A percentile compares a stretch with the other conserved stretches of the same genome.
These are phyloP conservation scores for Psilocybe sp. DNA, from an alignment of 768 basidiomycete genomes.

Conservation along the genomic window DNA sequence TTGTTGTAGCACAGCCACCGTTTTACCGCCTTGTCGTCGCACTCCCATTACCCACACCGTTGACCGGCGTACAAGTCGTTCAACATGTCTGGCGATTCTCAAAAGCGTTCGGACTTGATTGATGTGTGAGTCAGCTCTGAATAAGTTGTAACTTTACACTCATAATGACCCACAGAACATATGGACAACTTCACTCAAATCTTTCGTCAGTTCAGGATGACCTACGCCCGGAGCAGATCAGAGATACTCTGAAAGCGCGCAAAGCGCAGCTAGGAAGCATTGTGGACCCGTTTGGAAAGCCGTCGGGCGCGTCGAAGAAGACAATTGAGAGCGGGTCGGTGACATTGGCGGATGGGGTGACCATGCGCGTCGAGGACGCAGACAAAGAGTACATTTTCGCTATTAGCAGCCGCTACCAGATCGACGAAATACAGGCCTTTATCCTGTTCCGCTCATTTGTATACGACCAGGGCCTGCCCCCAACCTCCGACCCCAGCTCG, in stretches of 20 bases:
- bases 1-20: too few species aligned
- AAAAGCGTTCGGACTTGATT: constrained; percentile 66
- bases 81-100: constrained; percentile 44
- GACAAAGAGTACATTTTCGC: constrained; percentile 65
- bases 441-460: constrained; percentile 74
- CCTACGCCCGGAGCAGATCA: constrained; percentile 53
- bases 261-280: constrained; percentile 54
- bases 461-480: constrained; percentile 71
- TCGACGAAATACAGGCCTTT: constrained; percentile 81
- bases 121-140: constrained; percentile 52
- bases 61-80: too few species aligned
- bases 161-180: constrained; percentile 43
- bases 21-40: too few species aligned
- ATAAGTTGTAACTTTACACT: too few species aligned
- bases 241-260: constrained; percentile 57
- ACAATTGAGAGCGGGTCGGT: constrained; percentile 67
- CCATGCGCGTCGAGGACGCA: constrained; percentile 59
- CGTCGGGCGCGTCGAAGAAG: constrained; percentile 64
- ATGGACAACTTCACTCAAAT: constrained; percentile 53
- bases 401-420: constrained; percentile 68
- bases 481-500: constrained; percentile 36
- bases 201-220: constrained; percentile 53
- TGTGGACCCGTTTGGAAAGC: constrained; percentile 64
- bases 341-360: constrained; percentile 63
- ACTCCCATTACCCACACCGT: too few species aligned